phyloP scores from a whole-genome alignment of 2,329 filamentous ascomycete genomes.

The Bipolaris cookei region DNA sequence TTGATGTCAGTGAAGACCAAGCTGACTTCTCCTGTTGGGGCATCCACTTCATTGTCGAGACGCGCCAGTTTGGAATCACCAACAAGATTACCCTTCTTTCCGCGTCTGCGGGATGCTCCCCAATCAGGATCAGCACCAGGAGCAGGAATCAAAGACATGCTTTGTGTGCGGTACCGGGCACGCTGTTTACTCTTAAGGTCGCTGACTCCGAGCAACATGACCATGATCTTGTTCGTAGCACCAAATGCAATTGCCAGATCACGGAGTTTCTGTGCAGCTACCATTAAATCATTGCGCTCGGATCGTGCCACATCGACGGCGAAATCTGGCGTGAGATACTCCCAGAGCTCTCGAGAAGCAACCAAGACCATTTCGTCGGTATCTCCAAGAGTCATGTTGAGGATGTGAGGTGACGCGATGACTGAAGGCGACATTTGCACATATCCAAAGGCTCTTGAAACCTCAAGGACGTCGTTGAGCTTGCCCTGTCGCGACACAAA shows the following conservation, averaged over 20 bases:
- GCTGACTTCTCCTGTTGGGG: constrained; percentile 86
- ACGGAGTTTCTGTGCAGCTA: constrained; percentile 89
- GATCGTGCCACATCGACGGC: constrained; percentile 89
- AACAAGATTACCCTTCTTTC: constrained; percentile 66
- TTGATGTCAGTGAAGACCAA: constrained; percentile 99
- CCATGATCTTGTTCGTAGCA: constrained; percentile 93
- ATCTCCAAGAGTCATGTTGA: constrained; percentile 78
- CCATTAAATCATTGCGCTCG: constrained; percentile 89
- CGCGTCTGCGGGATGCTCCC: constrained; percentile 63
- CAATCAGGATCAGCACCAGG: constrained; percentile 76
- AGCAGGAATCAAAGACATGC: constrained; percentile 78
- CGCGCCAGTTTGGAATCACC: constrained; percentile 86
- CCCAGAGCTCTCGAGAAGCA: constrained; percentile 92
- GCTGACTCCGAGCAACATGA: constrained; percentile 95
- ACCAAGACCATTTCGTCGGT: constrained; percentile 93
- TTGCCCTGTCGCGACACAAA: constrained; percentile 95
- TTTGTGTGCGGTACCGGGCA: constrained; percentile 76
- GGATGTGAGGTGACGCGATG: constrained; percentile 86
- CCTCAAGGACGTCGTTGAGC: constrained; percentile 87
- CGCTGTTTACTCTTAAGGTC: constrained; percentile 87
- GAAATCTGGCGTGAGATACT: constrained; percentile 86
- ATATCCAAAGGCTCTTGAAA: constrained; percentile 95
- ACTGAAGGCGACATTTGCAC: constrained; percentile 90
- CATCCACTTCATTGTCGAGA: constrained; percentile 87
- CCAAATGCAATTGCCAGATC: constrained; percentile 96